Base-by-base conservation (phyloP, 495 filamentous ascomycete genomes). In the Penicillium mononematosum region DNA sequence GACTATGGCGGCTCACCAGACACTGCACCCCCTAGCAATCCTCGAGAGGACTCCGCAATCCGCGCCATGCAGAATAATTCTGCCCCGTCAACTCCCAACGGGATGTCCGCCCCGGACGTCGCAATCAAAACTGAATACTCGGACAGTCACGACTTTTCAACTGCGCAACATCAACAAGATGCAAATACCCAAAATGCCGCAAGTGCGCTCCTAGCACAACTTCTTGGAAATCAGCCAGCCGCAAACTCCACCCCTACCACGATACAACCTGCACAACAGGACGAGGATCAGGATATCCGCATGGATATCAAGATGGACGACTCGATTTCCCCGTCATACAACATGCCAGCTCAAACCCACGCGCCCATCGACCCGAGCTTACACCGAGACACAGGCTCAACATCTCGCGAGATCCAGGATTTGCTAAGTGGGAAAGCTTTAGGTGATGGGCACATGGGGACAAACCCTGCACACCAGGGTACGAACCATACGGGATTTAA, bases 21-120 rank as follows among this genome's bases (percentile, higher is more conserved):
- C 56, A 61, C 69, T 56, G 53, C 70, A 36, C 60, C 64, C 56
- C 66, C 62, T 51, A 55, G 61, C 64, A 70, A 70, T 63, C 64
- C 72, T 60, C 73, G 70, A 69, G 74, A 69, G 67, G 70, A 72
- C 72, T 76, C 75, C 74, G 75, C 74, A 74, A 74, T 73, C 61
- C 69, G 69, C 72, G 69, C 66, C 66, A 61, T 75, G 71, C 71
- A 76, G 66, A 66, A 71, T 69, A 70, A 75, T 76, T 74, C 75
- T 72, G 69, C 66, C 70, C 65, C 64, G 47, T 58, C 70, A 70
- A 66, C 64, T 61, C 62, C 72, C 48, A 71, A 71, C 62, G 68
- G 61, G 60, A 56, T 71, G 42, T 50, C 69, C 62, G 56, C 66
- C 58, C 58, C 66, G 31, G 58, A 68, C 50, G 70, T 71, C 44